phyloP scores from a whole-genome alignment of 2,329 filamentous ascomycete species.

The Fusarium sp. region DNA sequence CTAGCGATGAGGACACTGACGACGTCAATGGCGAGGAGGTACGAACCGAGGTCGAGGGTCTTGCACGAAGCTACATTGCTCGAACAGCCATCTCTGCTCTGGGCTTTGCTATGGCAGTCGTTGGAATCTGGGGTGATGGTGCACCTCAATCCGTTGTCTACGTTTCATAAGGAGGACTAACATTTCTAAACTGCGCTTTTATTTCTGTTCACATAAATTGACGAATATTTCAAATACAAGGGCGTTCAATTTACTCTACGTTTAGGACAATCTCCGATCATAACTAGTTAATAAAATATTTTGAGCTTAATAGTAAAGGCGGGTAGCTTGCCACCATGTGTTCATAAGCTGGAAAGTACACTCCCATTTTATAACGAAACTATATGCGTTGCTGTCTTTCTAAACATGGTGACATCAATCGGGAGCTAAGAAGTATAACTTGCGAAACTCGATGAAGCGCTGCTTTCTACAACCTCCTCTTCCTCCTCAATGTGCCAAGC shows the following conservation, averaged over 20 bases:
- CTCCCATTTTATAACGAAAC: neutral
- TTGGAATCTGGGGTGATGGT: conserved; percentile 76
- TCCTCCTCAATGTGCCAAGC: conserved; percentile 37
- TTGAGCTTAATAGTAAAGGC: neutral
- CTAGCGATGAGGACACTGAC: conserved; percentile 64
- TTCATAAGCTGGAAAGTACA: neutral
- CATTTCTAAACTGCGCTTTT: conserved; percentile 11
- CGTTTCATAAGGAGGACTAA: conserved; percentile 45
- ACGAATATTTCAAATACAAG: conserved; percentile 34
- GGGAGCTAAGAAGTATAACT: neutral
- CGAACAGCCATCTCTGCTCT: conserved; percentile 66
- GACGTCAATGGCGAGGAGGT: conserved; percentile 73
- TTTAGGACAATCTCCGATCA: conserved; percentile 38
- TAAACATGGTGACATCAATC: neutral
- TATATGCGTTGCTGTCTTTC: neutral
- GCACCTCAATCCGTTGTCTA: conserved; percentile 53
- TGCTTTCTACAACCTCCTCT: neutral
- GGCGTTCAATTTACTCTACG: conserved; percentile 22
- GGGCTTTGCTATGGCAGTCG: conserved; percentile 70
- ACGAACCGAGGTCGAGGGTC: conserved; percentile 65
- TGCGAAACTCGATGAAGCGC: neutral
- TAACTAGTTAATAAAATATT: conserved; percentile 6
- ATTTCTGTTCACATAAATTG: conserved; percentile 21
- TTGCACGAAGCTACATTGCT: conserved; percentile 65
- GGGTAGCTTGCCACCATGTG: too few species aligned